A percentile compares a stretch with the other conserved stretches of the same genome.
Conservation (phyloP, 192 early-diverging fungal genomes). For the Linnemannia schmuckeri region DNA sequence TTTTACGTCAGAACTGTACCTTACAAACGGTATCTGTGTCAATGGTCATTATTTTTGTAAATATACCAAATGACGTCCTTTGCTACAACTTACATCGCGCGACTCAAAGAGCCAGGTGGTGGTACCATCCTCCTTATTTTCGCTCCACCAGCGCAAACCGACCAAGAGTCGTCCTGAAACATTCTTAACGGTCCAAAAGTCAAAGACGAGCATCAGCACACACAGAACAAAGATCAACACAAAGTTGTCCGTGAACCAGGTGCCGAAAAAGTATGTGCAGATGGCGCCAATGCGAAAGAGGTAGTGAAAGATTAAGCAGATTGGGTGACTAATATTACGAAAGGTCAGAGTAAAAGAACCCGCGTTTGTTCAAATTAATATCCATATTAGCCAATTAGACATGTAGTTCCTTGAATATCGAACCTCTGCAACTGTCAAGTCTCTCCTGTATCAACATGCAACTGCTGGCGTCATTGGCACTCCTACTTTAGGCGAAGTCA, state of each 20-base stretch:
- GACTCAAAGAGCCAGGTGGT: constrained; percentile 98
- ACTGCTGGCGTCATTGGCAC: too few relatives aligned
- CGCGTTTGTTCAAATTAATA: neutral
- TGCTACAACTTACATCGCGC: constrained; percentile 73
- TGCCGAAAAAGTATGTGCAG: constrained; percentile 87
- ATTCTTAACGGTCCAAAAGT: constrained; percentile 99
- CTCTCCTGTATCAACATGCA: too few relatives aligned
- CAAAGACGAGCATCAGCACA: constrained; percentile 92
- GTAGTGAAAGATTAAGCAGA: constrained; percentile 91
- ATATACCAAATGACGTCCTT: too few relatives aligned
- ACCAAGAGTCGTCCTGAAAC: constrained; percentile 97
- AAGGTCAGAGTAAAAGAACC: neutral
- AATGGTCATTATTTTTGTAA: too few relatives aligned
- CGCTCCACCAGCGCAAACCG: constrained; percentile 99
- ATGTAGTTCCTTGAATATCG: neutral
- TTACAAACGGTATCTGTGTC: neutral
- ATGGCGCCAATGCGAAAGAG: constrained; percentile 88
- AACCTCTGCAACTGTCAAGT: neutral
- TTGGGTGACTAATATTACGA: constrained; percentile 78
- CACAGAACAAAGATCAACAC: constrained; percentile 93
- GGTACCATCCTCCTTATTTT: constrained; percentile 95
- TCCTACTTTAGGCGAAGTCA: too few relatives aligned
- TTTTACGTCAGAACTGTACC: neutral
- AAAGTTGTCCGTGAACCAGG: constrained; percentile 87
- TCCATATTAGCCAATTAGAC: neutral